Evolutionary conservation across 2,329 filamentous ascomycete genomes (phyloP), one percentile per base, ranked within the genome.

Genomic region (Sclerotiophoma versabilis): DNA sequence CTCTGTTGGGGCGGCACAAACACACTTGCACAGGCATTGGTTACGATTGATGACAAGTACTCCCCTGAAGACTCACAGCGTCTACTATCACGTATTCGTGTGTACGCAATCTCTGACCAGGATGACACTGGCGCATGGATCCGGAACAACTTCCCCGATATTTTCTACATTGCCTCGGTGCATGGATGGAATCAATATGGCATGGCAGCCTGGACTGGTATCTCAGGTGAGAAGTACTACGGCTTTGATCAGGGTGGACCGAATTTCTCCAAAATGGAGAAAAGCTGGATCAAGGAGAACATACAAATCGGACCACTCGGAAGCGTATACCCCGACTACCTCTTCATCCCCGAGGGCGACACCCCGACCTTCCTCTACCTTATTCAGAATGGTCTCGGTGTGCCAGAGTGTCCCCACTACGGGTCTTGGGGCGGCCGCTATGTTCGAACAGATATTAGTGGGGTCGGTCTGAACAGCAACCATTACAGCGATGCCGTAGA

Each of bases 101-200:
- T 75, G 3, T 75, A 75, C 25, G 72, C 83, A 29, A 85, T 86
- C 49, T 84, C 82, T 6, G 84, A 86, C 58, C 84, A 86, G 59
- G 84, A 86, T 56, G 80, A 87, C 56, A 80, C 81, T 0, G 83
- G 82, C 0, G 69, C 77, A 0, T 86, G 83, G 83, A 81, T 87
- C 29, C 79, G 84, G 14, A 70, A 75, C 38, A 77, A 76, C 2
- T 86, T 80, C 54, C 82, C 84, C 0, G 78, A 82, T 22, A 64
- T 86, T 6, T 81, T 83, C 59, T 86, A 84, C 66, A 84, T 87
- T 48, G 74, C 73, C 12, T 83, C 80, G 0, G 67, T 85, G 1
- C 84, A 86, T 62, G 82, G 77, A 6, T 86, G 80, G 78, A 82
- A 82, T 59, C 74, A 81, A 41, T 87, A 86, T 56, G 76, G 75